Base-by-base conservation (phyloP, 73 alveolate genomes). In the Symbiodinium natans region DNA sequence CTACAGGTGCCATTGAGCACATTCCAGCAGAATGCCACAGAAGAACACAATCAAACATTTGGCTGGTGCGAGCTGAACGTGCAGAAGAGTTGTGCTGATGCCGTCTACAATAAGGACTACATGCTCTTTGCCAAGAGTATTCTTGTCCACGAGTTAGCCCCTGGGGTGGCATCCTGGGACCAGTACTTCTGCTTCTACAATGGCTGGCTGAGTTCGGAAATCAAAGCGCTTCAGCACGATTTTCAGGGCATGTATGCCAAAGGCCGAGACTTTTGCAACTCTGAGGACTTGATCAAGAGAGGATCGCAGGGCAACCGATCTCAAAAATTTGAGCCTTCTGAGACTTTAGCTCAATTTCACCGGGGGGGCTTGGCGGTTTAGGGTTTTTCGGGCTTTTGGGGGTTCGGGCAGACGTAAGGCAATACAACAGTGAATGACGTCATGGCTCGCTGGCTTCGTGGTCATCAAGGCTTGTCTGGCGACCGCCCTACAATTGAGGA, bases 1-100 rank as follows among this genome's bases (percentile, higher is more conserved):
- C 31, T 34, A 17, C 11, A 15, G 7, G n/a, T 34, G 46, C 85
- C 85, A n/a, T 75, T 75, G 85, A 36, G 46, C 41, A 36, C 0
- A n/a, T 75, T 75, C 85, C 29, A 75, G 46, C 19, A 9, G 29
- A 3, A 36, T 0, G 43, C 41, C 42, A 75, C 46, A 31, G 43
- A n/a, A 31, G 77, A 63, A 29, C 77, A 63, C 39, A 63, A 63
- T 63, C 36, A 23, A 27, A 63, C 77, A 5, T 25, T 25, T 29
- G 85, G 46, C 85, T 75, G 41, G 46, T 75, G 85, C 46, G 85
- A 75, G 85, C 46, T 75, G 33, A 75, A 75, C 27, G n/a, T 75
- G 41, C 33, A 75, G 25, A 75, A 75, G 46, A 34, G 25, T 3
- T 75, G 85, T 11, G 85, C 85, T 34, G 85, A 75, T 75, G 85